Base-by-base conservation (phyloP, 2,329 filamentous ascomycete genomes). In the Zymoseptoria tritici region DNA sequence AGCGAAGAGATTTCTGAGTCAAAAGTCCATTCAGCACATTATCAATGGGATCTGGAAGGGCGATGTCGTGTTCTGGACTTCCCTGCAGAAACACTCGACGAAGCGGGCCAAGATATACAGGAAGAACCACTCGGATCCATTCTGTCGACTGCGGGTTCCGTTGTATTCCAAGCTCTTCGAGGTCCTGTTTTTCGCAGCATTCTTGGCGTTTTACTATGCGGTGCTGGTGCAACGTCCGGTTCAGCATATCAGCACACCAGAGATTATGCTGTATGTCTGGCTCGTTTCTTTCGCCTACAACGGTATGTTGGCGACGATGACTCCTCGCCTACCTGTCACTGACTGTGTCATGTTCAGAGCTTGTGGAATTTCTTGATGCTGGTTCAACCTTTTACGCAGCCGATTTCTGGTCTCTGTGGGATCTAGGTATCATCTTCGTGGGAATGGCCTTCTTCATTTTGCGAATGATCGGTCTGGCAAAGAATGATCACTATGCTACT, bases 261-360 rank as follows among this genome's bases (percentile, higher is more conserved):
- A 97, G 72, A 76, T 87, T 1, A 71, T 90, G 16, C 81, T 97
- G 50, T 94, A 93, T 71, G 74, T 96, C 55, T 96, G 91, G 89
- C 87, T 96, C 66, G 85, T 86, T 4, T 88, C 90, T 7, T 96
- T 96, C 76, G 85, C 89, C 49, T 95, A 94, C 70, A 91, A 96
- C 66, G 91, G 70, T 71, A 62, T 92, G 74, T 20, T 24, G 29
- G 4, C 21, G 36, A 29, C 26, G 26, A 29, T 29, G 26, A 29
- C 26, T 29, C 26, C 16, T n/a, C 13, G 36, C 36, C 13, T 16
- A 53, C 16, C 3, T 9, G 26, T 29, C 52, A 29, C 49, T 36
- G 79, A 56, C 59, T 52, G 49, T 24, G 1, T 36, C 13, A 29
- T 13, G n/a, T 24, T 8, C 59, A 71, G 72, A 73, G 61, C 60